Evolutionary conservation across 2,329 filamentous ascomycete species (phyloP).

Genomic region (Spiromastix sp.): DNA sequence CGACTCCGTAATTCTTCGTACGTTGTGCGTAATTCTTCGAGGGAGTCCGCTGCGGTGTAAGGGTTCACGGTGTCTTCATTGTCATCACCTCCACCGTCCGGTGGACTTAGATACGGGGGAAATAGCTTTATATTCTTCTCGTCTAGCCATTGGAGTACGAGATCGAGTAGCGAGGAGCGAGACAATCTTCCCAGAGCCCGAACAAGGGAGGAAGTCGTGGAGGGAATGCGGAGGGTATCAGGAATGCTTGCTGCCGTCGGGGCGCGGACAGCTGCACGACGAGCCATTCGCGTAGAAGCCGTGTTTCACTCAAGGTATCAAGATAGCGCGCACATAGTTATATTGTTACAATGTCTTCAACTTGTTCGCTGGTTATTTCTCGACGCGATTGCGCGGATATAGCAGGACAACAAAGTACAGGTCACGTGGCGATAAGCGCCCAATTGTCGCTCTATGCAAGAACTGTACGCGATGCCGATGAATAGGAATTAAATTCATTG

Average conservation of each 20-base stretch:
- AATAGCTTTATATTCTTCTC: conserved; percentile 51
- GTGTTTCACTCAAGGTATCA: no score
- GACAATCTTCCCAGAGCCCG: conserved; percentile 62
- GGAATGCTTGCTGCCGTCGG: conserved; percentile 63
- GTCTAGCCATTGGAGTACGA: conserved; percentile 69
- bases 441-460: no score
- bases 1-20: conserved; percentile 51
- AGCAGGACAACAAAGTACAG: conserved; percentile 1
- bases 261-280: conserved; percentile 30
- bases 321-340: not conserved
- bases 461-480: no score
- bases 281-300: conserved; percentile 10
- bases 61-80: conserved; percentile 54
- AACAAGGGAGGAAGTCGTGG: conserved; percentile 52
- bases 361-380: not conserved
- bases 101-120: conserved; percentile 44
- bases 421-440: no score
- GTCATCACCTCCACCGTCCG: conserved; percentile 27
- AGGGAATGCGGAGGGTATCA: conserved; percentile 58
- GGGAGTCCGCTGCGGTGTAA: conserved; percentile 56
- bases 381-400: not conserved
- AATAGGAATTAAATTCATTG: no score
- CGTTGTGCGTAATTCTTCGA: conserved; percentile 55
- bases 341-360: conserved; percentile 2
- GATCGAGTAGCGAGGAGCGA: conserved; percentile 58